Evolutionary conservation across 2,329 filamentous ascomycete species (phyloP).

Genomic region (Capronia epimyces): DNA sequence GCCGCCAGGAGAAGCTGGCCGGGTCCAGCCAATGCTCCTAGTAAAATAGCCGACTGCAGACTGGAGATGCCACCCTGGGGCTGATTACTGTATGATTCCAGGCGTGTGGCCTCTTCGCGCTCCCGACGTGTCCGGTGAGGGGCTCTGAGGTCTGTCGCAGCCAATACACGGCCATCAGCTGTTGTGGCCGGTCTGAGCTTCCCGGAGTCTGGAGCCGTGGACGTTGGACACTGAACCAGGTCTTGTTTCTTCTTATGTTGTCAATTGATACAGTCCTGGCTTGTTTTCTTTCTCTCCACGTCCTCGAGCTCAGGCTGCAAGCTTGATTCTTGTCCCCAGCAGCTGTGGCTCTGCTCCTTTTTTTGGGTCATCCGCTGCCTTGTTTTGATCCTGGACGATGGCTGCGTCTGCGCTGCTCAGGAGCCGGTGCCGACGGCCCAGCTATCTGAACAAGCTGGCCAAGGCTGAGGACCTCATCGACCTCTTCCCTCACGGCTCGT

Average conservation of each 20-base stretch:
- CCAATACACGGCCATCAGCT: background rate
- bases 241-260: background rate
- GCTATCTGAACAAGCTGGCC: conserved; percentile 73
- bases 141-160: background rate
- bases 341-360: background rate
- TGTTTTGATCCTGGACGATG: conserved; percentile 32
- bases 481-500: conserved; percentile 76
- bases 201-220: background rate
- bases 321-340: background rate
- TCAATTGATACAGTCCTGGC: too few species aligned
- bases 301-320: background rate
- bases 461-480: conserved; percentile 73
- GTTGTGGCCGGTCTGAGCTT: background rate
- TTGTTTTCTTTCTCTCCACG: too few species aligned
- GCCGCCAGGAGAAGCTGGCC: too few species aligned
- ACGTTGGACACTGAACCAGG: too few species aligned
- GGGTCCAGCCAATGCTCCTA: background rate
- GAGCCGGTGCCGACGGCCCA: conserved; percentile 67
- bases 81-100: too few species aligned
- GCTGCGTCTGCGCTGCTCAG: conserved; percentile 67
- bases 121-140: conserved; percentile 1
- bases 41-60: background rate
- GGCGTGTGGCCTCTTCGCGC: background rate
- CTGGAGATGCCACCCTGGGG: background rate
- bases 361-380: background rate